Evolutionary conservation across 768 basidiomycete genomes (phyloP).

Genomic region (Boletus tomentosulus): DNA sequence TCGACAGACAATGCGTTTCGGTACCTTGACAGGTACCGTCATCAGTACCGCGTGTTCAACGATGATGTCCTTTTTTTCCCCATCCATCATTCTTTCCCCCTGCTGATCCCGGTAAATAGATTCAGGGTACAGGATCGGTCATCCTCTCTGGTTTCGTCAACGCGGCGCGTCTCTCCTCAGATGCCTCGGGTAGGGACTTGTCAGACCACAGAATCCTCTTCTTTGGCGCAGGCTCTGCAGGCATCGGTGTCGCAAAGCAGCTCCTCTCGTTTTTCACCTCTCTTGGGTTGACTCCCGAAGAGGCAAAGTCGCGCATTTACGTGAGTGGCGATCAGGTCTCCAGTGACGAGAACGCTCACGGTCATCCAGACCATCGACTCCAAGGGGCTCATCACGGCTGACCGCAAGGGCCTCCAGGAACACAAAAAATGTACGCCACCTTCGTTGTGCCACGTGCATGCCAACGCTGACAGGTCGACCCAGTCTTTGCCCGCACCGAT

Average conservation of each 20-base stretch:
- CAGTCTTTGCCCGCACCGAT: conserved; percentile 71
- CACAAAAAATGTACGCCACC: conserved; percentile 63
- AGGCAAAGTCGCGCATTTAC: conserved; percentile 65
- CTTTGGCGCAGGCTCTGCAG: conserved; percentile 52
- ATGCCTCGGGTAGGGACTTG: conserved; percentile 37
- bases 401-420: conserved; percentile 61
- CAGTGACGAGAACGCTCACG: background rate
- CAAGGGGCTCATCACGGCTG: conserved; percentile 69
- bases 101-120: conserved; percentile 31
- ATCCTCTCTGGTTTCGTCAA: conserved; percentile 73
- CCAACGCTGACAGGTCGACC: background rate
- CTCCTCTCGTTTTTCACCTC: conserved; percentile 45
- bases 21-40: conserved; percentile 61
- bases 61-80: conserved; percentile 49
- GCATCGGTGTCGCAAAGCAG: conserved; percentile 53
- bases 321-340: conserved; percentile 32
- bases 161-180: conserved; percentile 59
- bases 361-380: conserved; percentile 62
- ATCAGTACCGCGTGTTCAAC: conserved; percentile 60
- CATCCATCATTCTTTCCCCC: background rate
- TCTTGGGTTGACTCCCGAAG: conserved; percentile 58
- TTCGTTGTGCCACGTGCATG: background rate
- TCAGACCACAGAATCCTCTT: conserved; percentile 54
- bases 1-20: conserved; percentile 76
- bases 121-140: conserved; percentile 73